Conservation (phyloP, 768 basidiomycete species). For the Leccinum pellstonianum region DNA sequence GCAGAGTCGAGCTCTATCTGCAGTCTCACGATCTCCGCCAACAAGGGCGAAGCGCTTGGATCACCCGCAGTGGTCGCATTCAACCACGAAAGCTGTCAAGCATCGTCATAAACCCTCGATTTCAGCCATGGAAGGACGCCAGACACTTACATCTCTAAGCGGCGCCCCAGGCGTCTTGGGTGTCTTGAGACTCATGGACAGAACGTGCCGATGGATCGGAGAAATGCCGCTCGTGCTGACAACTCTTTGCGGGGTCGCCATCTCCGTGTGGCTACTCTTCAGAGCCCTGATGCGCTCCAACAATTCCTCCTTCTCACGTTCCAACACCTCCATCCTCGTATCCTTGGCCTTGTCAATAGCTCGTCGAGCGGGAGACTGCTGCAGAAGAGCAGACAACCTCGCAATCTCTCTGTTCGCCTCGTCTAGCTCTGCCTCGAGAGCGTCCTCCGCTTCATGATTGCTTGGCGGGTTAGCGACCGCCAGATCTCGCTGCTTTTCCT, state of each 20-base stretch:
- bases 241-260: slow-evolving; percentile 57
- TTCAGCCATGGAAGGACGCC: background rate
- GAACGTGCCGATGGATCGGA: slow-evolving; percentile 72
- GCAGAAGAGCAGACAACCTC: slow-evolving; percentile 60
- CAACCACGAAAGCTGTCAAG: slow-evolving; percentile 66
- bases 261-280: slow-evolving; percentile 50
- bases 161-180: slow-evolving; percentile 82
- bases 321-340: slow-evolving; percentile 69
- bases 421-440: slow-evolving; percentile 74
- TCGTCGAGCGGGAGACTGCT: slow-evolving; percentile 71
- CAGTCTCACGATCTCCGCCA: slow-evolving; percentile 71
- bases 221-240: slow-evolving; percentile 61
- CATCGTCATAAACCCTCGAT: slow-evolving; percentile 8
- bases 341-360: slow-evolving; percentile 80
- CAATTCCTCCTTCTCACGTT: slow-evolving; percentile 74
- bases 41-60: slow-evolving; percentile 55
- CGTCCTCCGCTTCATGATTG: slow-evolving; percentile 57
- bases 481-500: slow-evolving; percentile 37
- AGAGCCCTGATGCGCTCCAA: slow-evolving; percentile 65
- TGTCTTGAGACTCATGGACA: slow-evolving; percentile 64
- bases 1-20: slow-evolving; percentile 75
- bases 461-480: slow-evolving; percentile 18
- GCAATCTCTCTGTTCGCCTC: slow-evolving; percentile 76
- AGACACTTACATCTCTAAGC: slow-evolving; percentile 62
- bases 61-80: slow-evolving; percentile 56